Conservation (phyloP, 257 asterid genomes). For the Datura wrightii region DNA sequence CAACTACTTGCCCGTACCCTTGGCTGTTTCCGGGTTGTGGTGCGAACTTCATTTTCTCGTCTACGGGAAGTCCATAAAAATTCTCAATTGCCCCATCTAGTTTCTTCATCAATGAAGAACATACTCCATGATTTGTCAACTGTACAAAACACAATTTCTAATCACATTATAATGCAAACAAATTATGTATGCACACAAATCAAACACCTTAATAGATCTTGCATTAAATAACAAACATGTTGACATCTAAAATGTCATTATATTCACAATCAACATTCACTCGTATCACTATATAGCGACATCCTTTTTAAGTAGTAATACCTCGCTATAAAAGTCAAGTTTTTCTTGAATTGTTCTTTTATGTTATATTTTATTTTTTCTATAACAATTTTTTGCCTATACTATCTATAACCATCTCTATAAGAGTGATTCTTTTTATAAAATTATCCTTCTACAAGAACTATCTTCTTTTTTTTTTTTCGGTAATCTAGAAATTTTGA, state of each 20-base stretch:
- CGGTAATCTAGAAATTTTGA: too few species aligned
- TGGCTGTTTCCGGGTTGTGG: constrained; percentile 55
- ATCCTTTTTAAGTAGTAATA: too few species aligned
- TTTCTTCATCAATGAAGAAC: constrained; percentile 54
- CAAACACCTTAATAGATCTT: not conserved
- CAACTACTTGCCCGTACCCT: constrained; percentile 58
- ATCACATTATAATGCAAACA: not conserved
- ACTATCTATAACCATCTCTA: too few species aligned
- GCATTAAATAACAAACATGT: not conserved
- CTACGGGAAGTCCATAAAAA: constrained; percentile 58
- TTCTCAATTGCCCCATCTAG: constrained; percentile 55
- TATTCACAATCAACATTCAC: too few species aligned
- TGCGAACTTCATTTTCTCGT: constrained; percentile 55
- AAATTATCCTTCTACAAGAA: too few species aligned
- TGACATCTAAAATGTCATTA: not conserved
- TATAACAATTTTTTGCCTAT: too few species aligned
- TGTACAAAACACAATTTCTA: constrained; percentile 28
- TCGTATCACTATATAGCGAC: too few species aligned
- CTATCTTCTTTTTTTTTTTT: too few species aligned
- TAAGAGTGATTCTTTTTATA: too few species aligned
- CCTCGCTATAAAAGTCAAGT: too few species aligned
- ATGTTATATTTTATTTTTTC: too few species aligned
- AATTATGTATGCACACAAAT: not conserved
- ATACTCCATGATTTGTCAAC: constrained; percentile 71
- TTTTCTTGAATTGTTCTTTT: too few species aligned